These are phyloP conservation scores for Yamagishiella unicocca DNA, from an alignment of 139 green algal species.

Conservation along the genomic window DNA sequence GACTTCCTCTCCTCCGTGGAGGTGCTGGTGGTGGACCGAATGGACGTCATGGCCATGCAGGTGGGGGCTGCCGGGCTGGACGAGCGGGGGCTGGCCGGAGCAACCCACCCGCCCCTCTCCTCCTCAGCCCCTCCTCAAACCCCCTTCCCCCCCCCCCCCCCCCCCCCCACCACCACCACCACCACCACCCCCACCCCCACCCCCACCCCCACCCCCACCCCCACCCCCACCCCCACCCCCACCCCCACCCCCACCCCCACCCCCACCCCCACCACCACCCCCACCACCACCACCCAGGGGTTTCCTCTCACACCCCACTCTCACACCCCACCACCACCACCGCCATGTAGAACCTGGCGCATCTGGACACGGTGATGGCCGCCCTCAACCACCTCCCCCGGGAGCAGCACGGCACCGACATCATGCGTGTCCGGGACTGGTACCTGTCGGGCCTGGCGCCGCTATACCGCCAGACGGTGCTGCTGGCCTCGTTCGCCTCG, in stretches of 20 bases:
- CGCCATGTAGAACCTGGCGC: slow-evolving; percentile 73
- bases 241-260: neutral
- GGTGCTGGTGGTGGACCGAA: slow-evolving; percentile 86
- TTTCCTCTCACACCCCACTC: neutral
- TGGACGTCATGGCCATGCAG: slow-evolving; percentile 96
- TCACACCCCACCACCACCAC: neutral
- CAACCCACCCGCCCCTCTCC: neutral
- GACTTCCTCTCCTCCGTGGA: slow-evolving; percentile 97
- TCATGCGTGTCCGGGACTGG: slow-evolving; percentile 93
- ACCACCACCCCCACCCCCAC: neutral
- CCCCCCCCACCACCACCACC: neutral
- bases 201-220: neutral
- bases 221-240: neutral
- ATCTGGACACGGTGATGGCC: slow-evolving; percentile 83
- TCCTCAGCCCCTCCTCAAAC: neutral
- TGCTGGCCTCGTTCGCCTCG: slow-evolving; percentile 83
- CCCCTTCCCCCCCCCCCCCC: neutral
- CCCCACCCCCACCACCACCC: neutral
- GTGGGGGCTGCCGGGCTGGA: slow-evolving; percentile 14
- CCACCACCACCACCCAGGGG: neutral
- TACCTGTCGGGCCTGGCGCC: slow-evolving; percentile 27
- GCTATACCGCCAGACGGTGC: slow-evolving; percentile 85
- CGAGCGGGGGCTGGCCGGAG: neutral
- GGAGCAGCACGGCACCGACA: slow-evolving; percentile 88
- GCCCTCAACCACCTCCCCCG: slow-evolving; percentile 88